These are phyloP conservation scores for Sporothrix brunneoviolacea DNA, from an alignment of 2,329 filamentous ascomycete species.

Conservation along the genomic window DNA sequence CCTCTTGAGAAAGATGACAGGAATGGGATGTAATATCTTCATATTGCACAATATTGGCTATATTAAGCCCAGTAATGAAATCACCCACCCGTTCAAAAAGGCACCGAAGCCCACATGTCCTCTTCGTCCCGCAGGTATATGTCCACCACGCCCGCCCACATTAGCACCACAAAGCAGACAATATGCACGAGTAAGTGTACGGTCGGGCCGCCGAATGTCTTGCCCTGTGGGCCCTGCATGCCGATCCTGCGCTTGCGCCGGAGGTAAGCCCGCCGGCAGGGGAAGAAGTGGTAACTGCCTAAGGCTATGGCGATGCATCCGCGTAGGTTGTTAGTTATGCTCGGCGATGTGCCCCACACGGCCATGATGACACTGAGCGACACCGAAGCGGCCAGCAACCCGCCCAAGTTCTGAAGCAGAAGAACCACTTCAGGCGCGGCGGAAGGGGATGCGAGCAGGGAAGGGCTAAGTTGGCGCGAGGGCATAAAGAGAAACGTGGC, in stretches of 20 bases:
- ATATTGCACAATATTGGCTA: too few species aligned
- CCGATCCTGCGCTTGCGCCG: slow-evolving; percentile 25
- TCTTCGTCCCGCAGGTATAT: too few species aligned
- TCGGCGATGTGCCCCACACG: slow-evolving; percentile 15
- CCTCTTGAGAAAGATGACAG: too few species aligned
- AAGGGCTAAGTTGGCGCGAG: slow-evolving; percentile 35
- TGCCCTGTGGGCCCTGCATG: slow-evolving; percentile 15
- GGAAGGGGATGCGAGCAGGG: slow-evolving; percentile 36
- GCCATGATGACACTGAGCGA: slow-evolving; percentile 35
- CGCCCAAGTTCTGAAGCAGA: slow-evolving; percentile 41
- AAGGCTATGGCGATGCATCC: slow-evolving; percentile 34
- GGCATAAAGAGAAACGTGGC: slow-evolving; percentile 40
- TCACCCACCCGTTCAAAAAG: too few species aligned
- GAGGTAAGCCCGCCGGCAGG: slow-evolving; percentile 36
- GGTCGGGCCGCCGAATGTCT: slow-evolving; percentile 38
- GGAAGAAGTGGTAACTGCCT: slow-evolving; percentile 44
- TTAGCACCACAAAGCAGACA: slow-evolving; percentile 31
- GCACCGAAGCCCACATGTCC: too few species aligned
- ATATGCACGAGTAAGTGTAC: slow-evolving; percentile 40
- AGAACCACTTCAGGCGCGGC: slow-evolving; percentile 29
- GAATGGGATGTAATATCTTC: too few species aligned
- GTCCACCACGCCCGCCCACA: slow-evolving; percentile 19
- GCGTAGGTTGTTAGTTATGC: slow-evolving; percentile 16
- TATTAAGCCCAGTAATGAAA: too few species aligned
- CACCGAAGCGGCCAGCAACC: slow-evolving; percentile 38